Evolutionary conservation across 306 rosid species (phyloP).

Genomic region (Sphenostylis stenocarpa): DNA sequence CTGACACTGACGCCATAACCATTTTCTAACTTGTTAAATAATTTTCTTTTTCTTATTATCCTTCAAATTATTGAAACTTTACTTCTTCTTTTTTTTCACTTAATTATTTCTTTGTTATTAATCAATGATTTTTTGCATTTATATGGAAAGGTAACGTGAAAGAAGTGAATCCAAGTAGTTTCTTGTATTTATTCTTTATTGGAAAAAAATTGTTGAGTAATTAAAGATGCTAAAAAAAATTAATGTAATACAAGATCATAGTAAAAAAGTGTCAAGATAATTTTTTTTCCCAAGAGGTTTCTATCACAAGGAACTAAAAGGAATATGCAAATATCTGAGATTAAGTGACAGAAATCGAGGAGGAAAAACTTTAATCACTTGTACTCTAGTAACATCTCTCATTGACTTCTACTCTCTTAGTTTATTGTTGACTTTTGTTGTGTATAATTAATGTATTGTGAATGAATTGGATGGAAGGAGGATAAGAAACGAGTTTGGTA

Average conservation of each 20-base stretch:
- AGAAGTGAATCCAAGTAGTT: too few relatives aligned
- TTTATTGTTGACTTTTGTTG: neutral
- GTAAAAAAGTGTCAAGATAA: neutral
- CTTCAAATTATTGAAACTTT: too few relatives aligned
- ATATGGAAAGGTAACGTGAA: too few relatives aligned
- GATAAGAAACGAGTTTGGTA: neutral
- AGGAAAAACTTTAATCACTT: neutral
- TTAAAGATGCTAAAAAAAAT: neutral
- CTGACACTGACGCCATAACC: too few relatives aligned
- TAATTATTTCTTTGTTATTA: too few relatives aligned
- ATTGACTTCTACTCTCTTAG: constrained; percentile 25
- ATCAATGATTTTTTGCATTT: too few relatives aligned
- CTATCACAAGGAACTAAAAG: neutral
- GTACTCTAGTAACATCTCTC: neutral
- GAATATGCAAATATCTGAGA: neutral
- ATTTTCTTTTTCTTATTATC: too few relatives aligned
- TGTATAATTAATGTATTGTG: neutral
- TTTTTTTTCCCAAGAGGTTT: neutral
- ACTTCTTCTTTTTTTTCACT: too few relatives aligned
- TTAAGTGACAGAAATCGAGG: neutral
- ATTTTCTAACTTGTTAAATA: too few relatives aligned
- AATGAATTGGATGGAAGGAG: neutral
- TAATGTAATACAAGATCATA: neutral
- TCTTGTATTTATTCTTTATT: neutral
- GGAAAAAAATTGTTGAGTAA: neutral